Base-by-base conservation (phyloP, 1,284 basidiomycete species). In the Irpex sp. region DNA sequence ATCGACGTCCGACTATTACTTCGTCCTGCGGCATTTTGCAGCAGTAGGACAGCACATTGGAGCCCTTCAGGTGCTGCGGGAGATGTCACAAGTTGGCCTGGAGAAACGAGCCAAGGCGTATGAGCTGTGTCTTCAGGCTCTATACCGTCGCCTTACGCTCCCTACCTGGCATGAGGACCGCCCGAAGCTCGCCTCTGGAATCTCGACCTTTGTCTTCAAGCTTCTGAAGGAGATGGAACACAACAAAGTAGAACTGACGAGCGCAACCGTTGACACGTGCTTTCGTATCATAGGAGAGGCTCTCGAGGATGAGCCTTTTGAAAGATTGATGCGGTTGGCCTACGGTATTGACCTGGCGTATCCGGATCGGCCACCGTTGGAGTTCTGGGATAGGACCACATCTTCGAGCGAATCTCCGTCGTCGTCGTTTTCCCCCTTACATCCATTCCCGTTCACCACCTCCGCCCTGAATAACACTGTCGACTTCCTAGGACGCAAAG, bases 311-410 rank as follows among this genome's bases (percentile, higher is more conserved):
- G 74, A 78, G 37, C 76, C 76, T 0, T 88, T 88, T 69, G 78
- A 83, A 60, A 70, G 73, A 16, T 73, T 91, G 37, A 72, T 91
- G 75, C 84, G 81, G 67, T 72, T 80, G 65, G 83, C 80, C 18
- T 93, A 91, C 69, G 89, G 85, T 0, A 80, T 93, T 59, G 90
- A 93, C 72, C 70, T 92, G 57, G 77, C 80, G 10, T 86, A 85
- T 67, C 88, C 88, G 0, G 90, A 93, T 67, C 78, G 82, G 51
- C 74, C 79, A 28, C 80, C 85, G 3, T 62, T 86, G 59, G 80
- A 84, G 63, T 74, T 60, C 69, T 74, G 68, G 64, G 62, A 19
- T 57, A 66, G 16, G 63, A 39, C 5, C 64, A 45, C 14, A 6
- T 18, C 51, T 16, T 19, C 36, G 16, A 8, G 19, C 18, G 21